Conservation (phyloP, 2,329 filamentous ascomycete genomes). For the Neonectria coccinea region DNA sequence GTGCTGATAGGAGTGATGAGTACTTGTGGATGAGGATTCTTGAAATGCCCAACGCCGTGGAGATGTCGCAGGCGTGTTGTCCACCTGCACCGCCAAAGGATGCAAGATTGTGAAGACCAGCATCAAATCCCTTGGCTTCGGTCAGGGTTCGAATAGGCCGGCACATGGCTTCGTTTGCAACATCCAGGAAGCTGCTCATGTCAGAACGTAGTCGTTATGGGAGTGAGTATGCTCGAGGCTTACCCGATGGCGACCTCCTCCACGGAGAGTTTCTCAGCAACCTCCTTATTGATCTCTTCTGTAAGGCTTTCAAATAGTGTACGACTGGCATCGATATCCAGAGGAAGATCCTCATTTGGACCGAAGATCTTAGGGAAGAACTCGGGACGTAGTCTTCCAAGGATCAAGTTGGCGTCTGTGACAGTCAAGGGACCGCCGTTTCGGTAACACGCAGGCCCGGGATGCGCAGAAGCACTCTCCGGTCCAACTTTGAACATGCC, state of each 20-base stretch:
- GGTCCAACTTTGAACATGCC: constrained; percentile 90
- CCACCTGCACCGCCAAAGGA: constrained; percentile 92
- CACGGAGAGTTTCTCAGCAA: constrained; percentile 75
- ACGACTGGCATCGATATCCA: constrained; percentile 80
- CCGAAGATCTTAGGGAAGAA: constrained; percentile 96
- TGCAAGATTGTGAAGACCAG: constrained; percentile 84
- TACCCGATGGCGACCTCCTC: constrained; percentile 76
- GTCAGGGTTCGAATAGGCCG: constrained; percentile 88
- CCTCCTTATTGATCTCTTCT: constrained; percentile 80
- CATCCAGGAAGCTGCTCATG: constrained; percentile 77
- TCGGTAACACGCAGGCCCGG: constrained; percentile 88
- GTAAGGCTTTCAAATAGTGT: constrained; percentile 80
- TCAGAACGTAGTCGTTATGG: not conserved
- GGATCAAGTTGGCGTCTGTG: constrained; percentile 87
- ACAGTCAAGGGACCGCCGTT: constrained; percentile 89
- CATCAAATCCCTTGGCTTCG: constrained; percentile 90
- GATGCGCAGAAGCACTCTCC: constrained; percentile 87
- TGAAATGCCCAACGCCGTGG: constrained; percentile 81
- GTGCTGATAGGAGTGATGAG: constrained; percentile 87
- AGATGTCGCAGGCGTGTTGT: constrained; percentile 89
- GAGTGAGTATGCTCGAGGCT: not conserved
- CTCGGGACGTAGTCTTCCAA: constrained; percentile 84
- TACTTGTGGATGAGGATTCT: constrained; percentile 88
- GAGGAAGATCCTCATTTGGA: constrained; percentile 81
- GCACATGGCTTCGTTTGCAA: constrained; percentile 93